Base-by-base conservation (phyloP, 179 eudicot species). In the Vitellaria paradoxa region DNA sequence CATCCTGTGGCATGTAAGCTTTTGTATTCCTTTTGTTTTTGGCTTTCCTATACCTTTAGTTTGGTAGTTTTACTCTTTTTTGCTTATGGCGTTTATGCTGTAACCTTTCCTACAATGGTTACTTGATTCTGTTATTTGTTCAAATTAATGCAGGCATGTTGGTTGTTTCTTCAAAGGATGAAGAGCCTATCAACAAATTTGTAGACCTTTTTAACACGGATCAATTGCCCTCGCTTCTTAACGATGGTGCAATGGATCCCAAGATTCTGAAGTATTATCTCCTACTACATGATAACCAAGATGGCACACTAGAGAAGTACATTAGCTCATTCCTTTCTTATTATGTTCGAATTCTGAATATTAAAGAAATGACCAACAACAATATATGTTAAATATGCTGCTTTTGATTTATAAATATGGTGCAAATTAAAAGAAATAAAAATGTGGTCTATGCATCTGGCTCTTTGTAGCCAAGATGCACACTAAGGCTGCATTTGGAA, bases 221-320 rank as follows among this genome's bases (percentile, higher is more conserved):
- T 82, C 89, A 93, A 85, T 84, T 90, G 84, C 98, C 99, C 45
- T 78, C 92, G 13, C 92, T 96, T 85, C 88, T 96, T 59, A 93
- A 78, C 76, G 91, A 91, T 78, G 98, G 96, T 62, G 85, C 88
- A 77, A 96, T 96, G 99, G 99, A 96, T 88, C 99, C 99, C 55
- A 92, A 91, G 79, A 87, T 96, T 87, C 86, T 89, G 62, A 96
- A 93, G 82, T 91, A 93, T 84, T 93, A 80, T 85, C 77, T 93
- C 37, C 72, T 96, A 78, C 82, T 96, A 78, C 99, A 96, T 84
- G 99, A 96, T 84, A 89, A 85, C 82, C 91, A 87, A 84, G 97
- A 93, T 68, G 96, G 90, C 74, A 45, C 87, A n/a, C 60, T 83
- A 47, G 97, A 96, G 77, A 88, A 79, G 99, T 93, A 82, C 52